Conservation (phyloP, 2,329 filamentous ascomycete species). For the Pestalotiopsis sp. region DNA sequence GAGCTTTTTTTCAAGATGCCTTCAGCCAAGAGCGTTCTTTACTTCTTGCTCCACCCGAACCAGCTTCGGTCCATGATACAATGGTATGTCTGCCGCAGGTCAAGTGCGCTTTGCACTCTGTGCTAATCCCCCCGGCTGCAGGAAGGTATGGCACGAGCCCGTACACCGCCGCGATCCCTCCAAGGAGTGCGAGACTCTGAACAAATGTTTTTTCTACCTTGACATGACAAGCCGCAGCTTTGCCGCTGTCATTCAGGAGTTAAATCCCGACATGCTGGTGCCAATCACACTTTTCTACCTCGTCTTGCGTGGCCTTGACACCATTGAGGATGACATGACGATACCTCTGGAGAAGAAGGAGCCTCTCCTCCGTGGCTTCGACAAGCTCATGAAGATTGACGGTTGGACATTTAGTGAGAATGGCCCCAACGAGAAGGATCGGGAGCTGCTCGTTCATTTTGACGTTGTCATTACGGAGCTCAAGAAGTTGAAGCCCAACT, state of each 20-base stretch:
- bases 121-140: conserved; percentile 38
- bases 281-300: conserved; percentile 93
- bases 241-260: conserved; percentile 88
- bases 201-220: conserved; percentile 85
- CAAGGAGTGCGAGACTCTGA: conserved; percentile 74
- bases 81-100: conserved; percentile 66
- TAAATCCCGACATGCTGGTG: conserved; percentile 90
- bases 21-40: conserved; percentile 56
- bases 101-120: neutral
- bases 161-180: conserved; percentile 80
- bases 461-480: conserved; percentile 84
- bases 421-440: conserved; percentile 90
- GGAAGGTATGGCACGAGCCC: conserved; percentile 96
- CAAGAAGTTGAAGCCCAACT: conserved; percentile 82
- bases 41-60: conserved; percentile 74
- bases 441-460: conserved; percentile 90
- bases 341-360: conserved; percentile 81
- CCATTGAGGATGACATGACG: conserved; percentile 99
- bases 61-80: conserved; percentile 84
- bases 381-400: conserved; percentile 76
- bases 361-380: conserved; percentile 81
- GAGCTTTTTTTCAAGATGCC: conserved; percentile 52
- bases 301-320: conserved; percentile 87
- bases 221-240: conserved; percentile 92
- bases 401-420: conserved; percentile 91